A percentile compares a stretch with the other conserved stretches of the same genome.
These are phyloP conservation scores for Castanea mollissima DNA, from an alignment of 306 rosid species.

Conservation along the genomic window DNA sequence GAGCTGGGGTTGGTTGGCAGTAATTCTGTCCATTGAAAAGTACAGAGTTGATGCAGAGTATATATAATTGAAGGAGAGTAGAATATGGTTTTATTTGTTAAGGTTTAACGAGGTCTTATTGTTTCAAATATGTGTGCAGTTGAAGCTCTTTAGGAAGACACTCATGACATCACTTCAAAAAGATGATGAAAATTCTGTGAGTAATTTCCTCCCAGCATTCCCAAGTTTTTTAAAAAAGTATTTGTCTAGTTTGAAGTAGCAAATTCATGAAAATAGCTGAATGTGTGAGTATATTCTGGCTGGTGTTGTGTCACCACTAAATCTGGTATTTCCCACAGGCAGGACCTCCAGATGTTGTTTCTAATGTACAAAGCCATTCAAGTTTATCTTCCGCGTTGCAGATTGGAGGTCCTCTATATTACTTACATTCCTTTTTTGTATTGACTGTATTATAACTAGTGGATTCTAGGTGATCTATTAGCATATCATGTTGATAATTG, in stretches of 20 bases:
- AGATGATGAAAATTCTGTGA: constrained; percentile 63
- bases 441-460: background rate
- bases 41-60: background rate
- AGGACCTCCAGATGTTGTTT: constrained; percentile 44
- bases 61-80: background rate
- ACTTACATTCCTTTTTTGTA: background rate
- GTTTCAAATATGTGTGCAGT: constrained; percentile 38
- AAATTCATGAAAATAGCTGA: background rate
- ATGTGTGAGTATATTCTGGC: constrained; percentile 10
- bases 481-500: constrained; percentile 4
- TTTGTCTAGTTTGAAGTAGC: background rate
- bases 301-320: background rate
- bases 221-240: background rate
- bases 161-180: constrained; percentile 87
- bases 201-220: constrained; percentile 8
- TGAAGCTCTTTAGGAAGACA: constrained; percentile 85
- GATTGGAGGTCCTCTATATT: constrained; percentile 47
- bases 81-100: background rate
- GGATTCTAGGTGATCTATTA: background rate
- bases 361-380: constrained; percentile 43
- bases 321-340: constrained; percentile 28
- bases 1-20: no score
- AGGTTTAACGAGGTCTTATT: background rate
- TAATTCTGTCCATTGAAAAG: no score
- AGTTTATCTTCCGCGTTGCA: constrained; percentile 45